Evolutionary conservation across 2,329 filamentous ascomycete genomes (phyloP), one percentile per base, ranked within the genome.

Genomic region (Pochonia chlamydosporia): DNA sequence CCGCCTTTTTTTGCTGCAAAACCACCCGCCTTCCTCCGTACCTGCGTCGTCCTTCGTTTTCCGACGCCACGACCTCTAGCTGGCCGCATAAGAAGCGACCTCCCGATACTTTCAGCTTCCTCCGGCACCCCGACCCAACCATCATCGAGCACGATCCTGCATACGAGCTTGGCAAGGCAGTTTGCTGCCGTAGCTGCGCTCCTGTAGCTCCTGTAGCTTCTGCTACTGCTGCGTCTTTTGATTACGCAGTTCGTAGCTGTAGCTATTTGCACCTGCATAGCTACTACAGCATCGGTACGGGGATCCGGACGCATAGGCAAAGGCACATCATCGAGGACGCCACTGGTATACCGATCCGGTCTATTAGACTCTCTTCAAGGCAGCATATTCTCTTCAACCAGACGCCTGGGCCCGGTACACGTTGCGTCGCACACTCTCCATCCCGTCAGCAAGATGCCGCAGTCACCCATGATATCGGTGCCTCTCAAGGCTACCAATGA

Each of bases 401-500:
- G 6, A 8, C 35, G 33, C 10, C 35, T 3, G 9, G 20, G 11
- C 28, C n/a, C 16, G 10, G 24, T 28, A 30, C n/a, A 33, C 10
- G 9, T 42, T 42, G 40, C 13, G 50, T 44, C 44, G 43, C 23
- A 43, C 47, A 16, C 23, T 6, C 18, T 14, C 18, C 40, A 30
- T 42, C 41, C 25, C 10, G 20, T 28, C 41, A 46, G 53, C 59
- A 58, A 50, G 58, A 90, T 89, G 85, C 79, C 87, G 66, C 87
- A 95, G 74, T 84, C 89, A 56, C 91, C 91, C 52, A 97, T 97
- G 92, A 85, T 97, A 59, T 95, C 90, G 59, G 85, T 85, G 78
- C 92, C 92, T 64, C 79, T 96, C 61, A 97, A 87, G 81, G 80
- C 80, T 46, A 99, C 93, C 55, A 96, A 91, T 76, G 93, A 99